Evolutionary conservation across 179 eudicot genomes (phyloP), one percentile per base, ranked within the genome.

Genomic region (Drosera spatulata): DNA sequence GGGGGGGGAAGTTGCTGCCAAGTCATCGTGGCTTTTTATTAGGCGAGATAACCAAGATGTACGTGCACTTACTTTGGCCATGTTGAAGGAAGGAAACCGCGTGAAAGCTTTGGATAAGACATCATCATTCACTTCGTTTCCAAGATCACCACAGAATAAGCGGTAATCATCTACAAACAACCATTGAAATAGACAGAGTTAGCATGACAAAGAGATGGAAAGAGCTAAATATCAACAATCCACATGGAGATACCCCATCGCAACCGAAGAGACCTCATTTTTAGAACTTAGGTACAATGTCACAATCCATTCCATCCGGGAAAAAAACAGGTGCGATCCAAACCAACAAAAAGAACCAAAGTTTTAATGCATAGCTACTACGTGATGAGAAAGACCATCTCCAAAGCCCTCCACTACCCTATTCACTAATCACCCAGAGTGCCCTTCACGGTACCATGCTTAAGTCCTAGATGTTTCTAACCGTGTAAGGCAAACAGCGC

Each of bases 101-200:
- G 89, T 42, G 77, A 91, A 91, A 12, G 96, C 98, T 74, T 85
- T 91, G 41, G 96, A 74, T 22, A 91, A 78, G 65, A 91, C 96
- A 76, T 91, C 98, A 75, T 91, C 98, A 73, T 91, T 91, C 78
- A 91, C 96, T 76, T 91, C 98, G 59, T 88, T 91, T 60, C 96
- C 98, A 79, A 91, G 98, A 71, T 91, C 91, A 52, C 98, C 95
- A 71, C 98, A 91, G 70, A 91, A 91, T 64, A 88, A 58, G 50
- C 95, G 91, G 74, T 70, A 88, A 70, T 91, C 98, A 84, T 91
- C 98, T 91, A 83, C 71, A 73, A 55, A 14, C 51, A 61, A 39
- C 55, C 58, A 71, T 49, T 51, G 2, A 14, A 51, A 2, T 14
- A 14, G 37, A 51, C 33, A 51, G 37, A n/a, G 37, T n/a, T 51